Conservation (phyloP, 1,139 yeast species). For the Magnusiomyces tetraspermus region DNA sequence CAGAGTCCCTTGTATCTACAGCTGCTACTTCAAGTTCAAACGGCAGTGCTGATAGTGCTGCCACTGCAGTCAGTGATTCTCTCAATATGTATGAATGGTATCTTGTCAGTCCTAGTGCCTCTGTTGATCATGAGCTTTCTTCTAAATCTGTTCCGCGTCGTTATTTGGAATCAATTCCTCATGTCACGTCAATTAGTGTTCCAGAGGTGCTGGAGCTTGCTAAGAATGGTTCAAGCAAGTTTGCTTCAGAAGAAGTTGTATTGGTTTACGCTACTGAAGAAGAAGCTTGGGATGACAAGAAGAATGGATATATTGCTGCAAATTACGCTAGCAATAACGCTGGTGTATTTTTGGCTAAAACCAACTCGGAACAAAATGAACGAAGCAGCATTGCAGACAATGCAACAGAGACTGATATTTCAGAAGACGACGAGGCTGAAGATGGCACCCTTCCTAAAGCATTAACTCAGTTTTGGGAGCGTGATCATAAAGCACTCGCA, state of each 20-base stretch:
- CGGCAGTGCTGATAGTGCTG: conserved; percentile 1
- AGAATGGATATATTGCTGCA: conserved; percentile 9
- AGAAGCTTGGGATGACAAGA: conserved; percentile 18
- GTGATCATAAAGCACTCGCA: background rate
- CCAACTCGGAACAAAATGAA: background rate
- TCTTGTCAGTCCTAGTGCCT: background rate
- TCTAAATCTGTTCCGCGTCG: background rate
- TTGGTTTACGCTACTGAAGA: conserved; percentile 22
- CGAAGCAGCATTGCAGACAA: background rate
- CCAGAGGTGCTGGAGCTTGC: conserved; percentile 19
- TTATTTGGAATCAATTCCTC: background rate
- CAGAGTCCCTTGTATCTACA: conserved; percentile 1
- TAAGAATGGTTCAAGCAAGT: conserved; percentile 20
- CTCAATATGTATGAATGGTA: conserved; percentile 3
- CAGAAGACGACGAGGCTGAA: background rate
- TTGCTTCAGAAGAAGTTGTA: conserved; percentile 22
- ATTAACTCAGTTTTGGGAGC: background rate
- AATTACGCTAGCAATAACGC: background rate
- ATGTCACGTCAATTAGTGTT: background rate
- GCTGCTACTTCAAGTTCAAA: conserved; percentile 4
- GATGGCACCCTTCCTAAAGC: background rate
- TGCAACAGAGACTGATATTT: background rate
- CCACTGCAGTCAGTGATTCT: conserved; percentile 4
- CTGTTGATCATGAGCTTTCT: background rate
- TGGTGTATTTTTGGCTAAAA: background rate